Base-by-base conservation (phyloP, 352 stramenopile species). In the Globisporangium uncinulatum region DNA sequence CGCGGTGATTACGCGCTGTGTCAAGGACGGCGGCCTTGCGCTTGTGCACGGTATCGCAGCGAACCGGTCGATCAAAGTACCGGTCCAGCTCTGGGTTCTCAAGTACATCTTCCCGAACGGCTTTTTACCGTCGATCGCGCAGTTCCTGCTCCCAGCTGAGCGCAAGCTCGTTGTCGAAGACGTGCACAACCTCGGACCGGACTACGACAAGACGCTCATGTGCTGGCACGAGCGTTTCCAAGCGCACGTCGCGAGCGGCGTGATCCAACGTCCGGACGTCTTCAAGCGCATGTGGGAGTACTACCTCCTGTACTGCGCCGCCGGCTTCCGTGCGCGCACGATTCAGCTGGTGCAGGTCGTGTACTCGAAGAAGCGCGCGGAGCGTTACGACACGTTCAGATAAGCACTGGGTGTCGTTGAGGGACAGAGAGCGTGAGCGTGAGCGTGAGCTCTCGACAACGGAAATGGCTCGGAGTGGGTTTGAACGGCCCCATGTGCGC, bases 101-200 rank as follows among this genome's bases (percentile, higher is more conserved):
- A 93, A 92, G 71, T 95, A 93, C 78, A 96, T 96, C 70, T 96
- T 96, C 68, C 87, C 87, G 21, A 94, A 94, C 54, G 87, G 87
- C 57, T 91, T 93, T 70, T 46, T 94, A 56, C 84, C 86, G 54
- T 94, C 79, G 47, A 65, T 88, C 19, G 71, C 76, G 56, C 79
- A 92, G 63, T 83, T 89, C 72, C 61, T 89, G 41, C 59, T 63
- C n/a, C 88, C 87, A 57, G 70, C 83, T 15, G 83, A 94, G 67
- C 78, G 80, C 71, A 92, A 89, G 69, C 59, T 94, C 44, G 61
- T 92, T 52, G 68, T 89, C 48, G 83, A 94, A 63, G 79, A 93
- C 59, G 71, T 94, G 32, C 82, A 94, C 64, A 94, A 96, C 74
- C 72, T 94, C 14, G 84, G 83, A 11, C 76, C 80, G 13, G 84